These are phyloP conservation scores for Didymella lethalis DNA, from an alignment of 2,329 filamentous ascomycete genomes.

Conservation along the genomic window DNA sequence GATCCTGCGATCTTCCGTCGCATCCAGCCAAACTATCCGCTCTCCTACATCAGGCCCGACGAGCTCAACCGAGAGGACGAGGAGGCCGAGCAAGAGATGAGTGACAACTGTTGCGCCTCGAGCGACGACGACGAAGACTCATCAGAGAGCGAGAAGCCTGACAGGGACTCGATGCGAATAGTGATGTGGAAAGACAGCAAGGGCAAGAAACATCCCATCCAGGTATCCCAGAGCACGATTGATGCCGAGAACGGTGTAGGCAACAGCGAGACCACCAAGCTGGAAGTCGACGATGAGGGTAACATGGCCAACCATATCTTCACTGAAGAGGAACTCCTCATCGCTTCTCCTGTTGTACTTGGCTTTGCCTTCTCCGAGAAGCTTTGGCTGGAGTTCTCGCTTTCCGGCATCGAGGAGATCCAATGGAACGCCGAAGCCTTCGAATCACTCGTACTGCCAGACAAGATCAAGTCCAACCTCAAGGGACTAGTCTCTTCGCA, in stretches of 20 bases:
- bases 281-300: constrained; percentile 56
- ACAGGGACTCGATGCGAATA: constrained; percentile 48
- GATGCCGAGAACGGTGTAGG: constrained; percentile 59
- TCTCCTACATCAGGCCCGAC: constrained; percentile 76
- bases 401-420: constrained; percentile 81
- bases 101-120: constrained; percentile 55
- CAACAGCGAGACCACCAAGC: constrained; percentile 52
- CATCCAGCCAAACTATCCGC: constrained; percentile 84
- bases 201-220: constrained; percentile 60
- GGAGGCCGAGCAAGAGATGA: constrained; percentile 54
- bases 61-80: constrained; percentile 68
- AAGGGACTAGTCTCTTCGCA: constrained; percentile 84
- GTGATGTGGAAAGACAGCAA: constrained; percentile 58
- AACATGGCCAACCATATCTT: constrained; percentile 62
- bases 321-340: constrained; percentile 82
- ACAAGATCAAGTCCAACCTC: constrained; percentile 69
- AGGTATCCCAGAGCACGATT: constrained; percentile 56
- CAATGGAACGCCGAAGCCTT: constrained; percentile 86
- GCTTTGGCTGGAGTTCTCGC: constrained; percentile 86
- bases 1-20: constrained; percentile 83
- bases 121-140: constrained; percentile 32
- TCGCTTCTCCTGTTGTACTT: constrained; percentile 83
- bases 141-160: constrained; percentile 45
- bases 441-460: constrained; percentile 76
- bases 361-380: constrained; percentile 91